Evolutionary conservation across 495 filamentous ascomycete genomes (phyloP).

Genomic region (Neurospora sp.): DNA sequence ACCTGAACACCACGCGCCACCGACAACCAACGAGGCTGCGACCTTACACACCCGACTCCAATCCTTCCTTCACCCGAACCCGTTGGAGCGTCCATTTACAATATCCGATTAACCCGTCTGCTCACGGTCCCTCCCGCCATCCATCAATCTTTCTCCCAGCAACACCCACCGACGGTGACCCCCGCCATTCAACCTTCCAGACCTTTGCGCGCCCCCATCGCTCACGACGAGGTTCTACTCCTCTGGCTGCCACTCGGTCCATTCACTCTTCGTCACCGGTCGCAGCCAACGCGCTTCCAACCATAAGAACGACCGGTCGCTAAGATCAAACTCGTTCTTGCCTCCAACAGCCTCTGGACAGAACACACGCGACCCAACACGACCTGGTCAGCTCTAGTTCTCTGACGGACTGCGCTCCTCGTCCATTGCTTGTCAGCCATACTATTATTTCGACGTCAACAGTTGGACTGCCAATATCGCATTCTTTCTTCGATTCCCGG

Average conservation of each 20-base stretch:
- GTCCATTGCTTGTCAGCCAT: neutral
- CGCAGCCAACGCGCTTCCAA: neutral
- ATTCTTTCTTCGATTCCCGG: neutral
- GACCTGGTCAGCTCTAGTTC: neutral
- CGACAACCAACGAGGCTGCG: neutral
- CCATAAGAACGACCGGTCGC: neutral
- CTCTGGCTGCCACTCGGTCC: neutral
- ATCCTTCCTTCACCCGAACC: neutral
- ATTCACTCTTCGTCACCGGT: neutral
- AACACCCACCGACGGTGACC: neutral
- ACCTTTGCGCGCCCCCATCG: neutral
- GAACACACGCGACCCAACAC: neutral
- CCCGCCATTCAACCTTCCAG: neutral
- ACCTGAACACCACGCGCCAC: neutral
- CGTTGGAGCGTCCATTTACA: neutral
- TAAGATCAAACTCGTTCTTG: neutral
- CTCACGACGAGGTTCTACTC: neutral
- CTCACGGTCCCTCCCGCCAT: neutral
- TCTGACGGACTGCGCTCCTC: neutral
- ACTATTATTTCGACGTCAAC: neutral
- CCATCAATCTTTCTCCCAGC: neutral
- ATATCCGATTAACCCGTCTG: neutral
- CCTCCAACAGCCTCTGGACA: neutral
- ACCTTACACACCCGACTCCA: neutral
- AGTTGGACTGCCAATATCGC: neutral